phyloP scores from a whole-genome alignment of 306 rosid genomes.

The Cucurbita ficifolia region DNA sequence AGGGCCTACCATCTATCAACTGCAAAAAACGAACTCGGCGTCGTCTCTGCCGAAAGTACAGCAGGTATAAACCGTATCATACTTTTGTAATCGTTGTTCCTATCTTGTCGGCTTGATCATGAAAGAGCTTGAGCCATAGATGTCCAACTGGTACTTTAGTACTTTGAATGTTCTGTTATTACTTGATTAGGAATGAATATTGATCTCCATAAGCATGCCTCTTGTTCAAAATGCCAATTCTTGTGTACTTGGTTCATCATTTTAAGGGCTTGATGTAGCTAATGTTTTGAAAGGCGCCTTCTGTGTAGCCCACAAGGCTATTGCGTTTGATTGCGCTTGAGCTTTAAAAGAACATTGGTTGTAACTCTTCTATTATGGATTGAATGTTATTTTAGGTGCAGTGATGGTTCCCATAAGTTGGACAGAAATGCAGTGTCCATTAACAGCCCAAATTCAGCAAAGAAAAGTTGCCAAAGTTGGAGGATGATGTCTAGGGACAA shows the following conservation, averaged over 20 bases:
- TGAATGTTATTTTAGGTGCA: slow-evolving; percentile 32
- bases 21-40: slow-evolving; percentile 85
- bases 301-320: background rate
- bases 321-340: background rate
- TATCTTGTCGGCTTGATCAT: background rate
- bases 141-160: background rate
- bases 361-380: background rate
- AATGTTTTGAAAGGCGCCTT: background rate
- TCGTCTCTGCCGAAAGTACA: slow-evolving; percentile 74
- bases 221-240: background rate
- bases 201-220: background rate
- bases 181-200: background rate
- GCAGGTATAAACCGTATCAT: slow-evolving; percentile 33
- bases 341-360: too few relatives aligned
- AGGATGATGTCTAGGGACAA: slow-evolving; percentile 26
- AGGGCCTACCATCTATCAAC: slow-evolving; percentile 82
- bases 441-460: slow-evolving; percentile 70
- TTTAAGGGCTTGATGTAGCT: background rate
- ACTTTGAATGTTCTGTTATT: background rate
- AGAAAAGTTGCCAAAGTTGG: slow-evolving; percentile 82
- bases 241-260: background rate
- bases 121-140: background rate
- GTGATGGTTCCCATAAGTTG: slow-evolving; percentile 76
- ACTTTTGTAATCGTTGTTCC: background rate
- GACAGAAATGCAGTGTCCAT: slow-evolving; percentile 89